These are phyloP conservation scores for Hygrophoropsis aurantiaca DNA, from an alignment of 768 basidiomycete species.

Conservation along the genomic window DNA sequence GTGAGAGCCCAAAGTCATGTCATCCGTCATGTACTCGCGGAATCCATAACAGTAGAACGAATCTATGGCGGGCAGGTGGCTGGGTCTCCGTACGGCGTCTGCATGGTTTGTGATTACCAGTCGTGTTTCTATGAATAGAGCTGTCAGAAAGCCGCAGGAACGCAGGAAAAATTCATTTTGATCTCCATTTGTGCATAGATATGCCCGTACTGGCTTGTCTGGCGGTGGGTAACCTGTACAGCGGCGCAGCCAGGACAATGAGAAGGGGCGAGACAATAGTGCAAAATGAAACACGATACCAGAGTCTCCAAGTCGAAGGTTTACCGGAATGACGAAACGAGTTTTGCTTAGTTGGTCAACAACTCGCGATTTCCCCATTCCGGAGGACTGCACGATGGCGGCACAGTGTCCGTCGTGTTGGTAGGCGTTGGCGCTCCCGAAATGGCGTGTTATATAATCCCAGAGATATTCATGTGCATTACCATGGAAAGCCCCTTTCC, in stretches of 20 bases:
- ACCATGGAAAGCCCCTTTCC: background rate
- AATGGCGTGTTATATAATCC: background rate
- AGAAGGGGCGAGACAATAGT: background rate
- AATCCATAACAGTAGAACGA: background rate
- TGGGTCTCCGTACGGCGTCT: no score
- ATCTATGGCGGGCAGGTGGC: no score
- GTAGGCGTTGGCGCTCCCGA: background rate
- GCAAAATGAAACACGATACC: no score
- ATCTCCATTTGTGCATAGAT: background rate
- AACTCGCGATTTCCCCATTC: slow-evolving; percentile 6
- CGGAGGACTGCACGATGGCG: slow-evolving; percentile 1
- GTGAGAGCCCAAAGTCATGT: background rate
- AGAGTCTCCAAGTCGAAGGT: background rate
- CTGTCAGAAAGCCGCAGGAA: background rate
- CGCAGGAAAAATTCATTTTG: background rate
- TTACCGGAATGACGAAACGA: slow-evolving; percentile 6
- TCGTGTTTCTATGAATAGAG: background rate
- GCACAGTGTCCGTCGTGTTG: background rate
- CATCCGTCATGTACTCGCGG: slow-evolving; percentile 1
- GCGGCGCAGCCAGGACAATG: background rate
- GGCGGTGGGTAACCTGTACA: background rate
- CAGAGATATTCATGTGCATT: background rate
- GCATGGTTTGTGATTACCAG: background rate
- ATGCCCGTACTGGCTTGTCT: background rate
- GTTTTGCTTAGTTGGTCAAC: slow-evolving; percentile 5